These are phyloP conservation scores for Caryopteris hybrid DNA, from an alignment of 305 asterid genomes.

Conservation along the genomic window DNA sequence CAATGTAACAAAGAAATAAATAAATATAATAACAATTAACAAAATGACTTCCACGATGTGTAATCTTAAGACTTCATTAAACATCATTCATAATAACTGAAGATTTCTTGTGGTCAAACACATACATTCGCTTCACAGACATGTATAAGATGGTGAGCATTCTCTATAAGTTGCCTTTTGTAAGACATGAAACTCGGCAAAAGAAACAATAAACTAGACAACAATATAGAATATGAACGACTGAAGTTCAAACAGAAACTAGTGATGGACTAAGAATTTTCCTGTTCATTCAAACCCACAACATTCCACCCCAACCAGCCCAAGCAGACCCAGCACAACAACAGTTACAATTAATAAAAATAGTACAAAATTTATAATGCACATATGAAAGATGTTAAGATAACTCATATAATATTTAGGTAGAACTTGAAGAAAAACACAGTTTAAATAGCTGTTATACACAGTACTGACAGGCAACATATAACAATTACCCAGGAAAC, in stretches of 20 bases:
- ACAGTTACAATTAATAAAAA: neutral
- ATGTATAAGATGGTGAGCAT: neutral
- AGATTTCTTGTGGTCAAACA: no score
- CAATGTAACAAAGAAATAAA: neutral
- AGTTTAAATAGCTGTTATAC: neutral
- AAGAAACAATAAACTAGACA: neutral
- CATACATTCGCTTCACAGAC: neutral
- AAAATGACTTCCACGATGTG: slow-evolving; percentile 15
- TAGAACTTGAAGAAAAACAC: neutral
- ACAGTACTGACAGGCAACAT: slow-evolving; percentile 10
- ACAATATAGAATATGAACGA: neutral
- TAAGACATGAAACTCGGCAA: neutral
- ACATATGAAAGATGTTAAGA: slow-evolving; percentile 4
- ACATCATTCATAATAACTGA: neutral
- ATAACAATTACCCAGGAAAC: slow-evolving; percentile 82
- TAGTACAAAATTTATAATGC: neutral
- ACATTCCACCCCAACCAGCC: neutral
- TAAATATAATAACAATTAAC: slow-evolving; percentile 9
- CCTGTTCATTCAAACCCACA: neutral
- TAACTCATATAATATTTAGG: neutral
- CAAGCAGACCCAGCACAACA: neutral
- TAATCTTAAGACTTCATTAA: neutral
- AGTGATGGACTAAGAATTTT: neutral
- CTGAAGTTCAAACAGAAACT: neutral
- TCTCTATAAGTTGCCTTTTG: neutral